Conservation (phyloP, 106 monocot genomes). For the Dendrobium huoshanense region DNA sequence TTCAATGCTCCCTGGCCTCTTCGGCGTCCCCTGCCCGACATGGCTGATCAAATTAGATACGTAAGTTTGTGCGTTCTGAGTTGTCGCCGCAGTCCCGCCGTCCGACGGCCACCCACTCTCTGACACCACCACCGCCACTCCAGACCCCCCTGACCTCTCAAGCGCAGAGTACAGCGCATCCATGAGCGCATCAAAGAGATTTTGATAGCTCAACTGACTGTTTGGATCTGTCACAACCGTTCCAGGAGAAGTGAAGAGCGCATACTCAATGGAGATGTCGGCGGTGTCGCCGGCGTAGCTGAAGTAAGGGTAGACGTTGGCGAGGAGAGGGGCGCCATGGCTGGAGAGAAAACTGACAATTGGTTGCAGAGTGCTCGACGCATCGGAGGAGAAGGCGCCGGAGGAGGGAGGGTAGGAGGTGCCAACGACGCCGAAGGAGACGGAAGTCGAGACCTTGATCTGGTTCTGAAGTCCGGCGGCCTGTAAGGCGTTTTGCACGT, state of each 20-base stretch:
- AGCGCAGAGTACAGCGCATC: conserved; percentile 50
- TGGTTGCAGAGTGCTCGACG: background rate
- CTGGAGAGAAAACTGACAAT: background rate
- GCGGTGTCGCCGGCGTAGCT: background rate
- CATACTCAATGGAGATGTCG: background rate
- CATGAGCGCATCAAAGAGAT: conserved; percentile 43
- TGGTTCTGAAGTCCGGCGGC: background rate
- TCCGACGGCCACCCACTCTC: conserved; percentile 66
- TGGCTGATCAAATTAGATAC: conserved; percentile 32
- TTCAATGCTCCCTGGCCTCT: conserved; percentile 28
- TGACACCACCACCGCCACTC: conserved; percentile 34
- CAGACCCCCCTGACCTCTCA: conserved; percentile 24
- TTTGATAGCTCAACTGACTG: conserved; percentile 13
- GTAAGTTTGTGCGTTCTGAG: conserved; percentile 26
- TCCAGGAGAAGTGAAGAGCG: conserved; percentile 2
- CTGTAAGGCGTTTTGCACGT: conserved; percentile 6
- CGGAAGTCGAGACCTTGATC: conserved; percentile 9
- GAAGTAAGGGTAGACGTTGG: background rate
- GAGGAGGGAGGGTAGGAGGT: conserved; percentile 13
- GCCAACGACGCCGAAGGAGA: conserved; percentile 11
- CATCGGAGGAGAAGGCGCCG: background rate
- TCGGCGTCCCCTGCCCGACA: conserved; percentile 30
- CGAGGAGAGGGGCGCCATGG: background rate
- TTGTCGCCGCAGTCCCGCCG: conserved; percentile 11
- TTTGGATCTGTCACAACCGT: conserved; percentile 19